These are phyloP conservation scores for Discostella stelligeroides DNA, from an alignment of 108 stramenopile species.

Conservation along the genomic window DNA sequence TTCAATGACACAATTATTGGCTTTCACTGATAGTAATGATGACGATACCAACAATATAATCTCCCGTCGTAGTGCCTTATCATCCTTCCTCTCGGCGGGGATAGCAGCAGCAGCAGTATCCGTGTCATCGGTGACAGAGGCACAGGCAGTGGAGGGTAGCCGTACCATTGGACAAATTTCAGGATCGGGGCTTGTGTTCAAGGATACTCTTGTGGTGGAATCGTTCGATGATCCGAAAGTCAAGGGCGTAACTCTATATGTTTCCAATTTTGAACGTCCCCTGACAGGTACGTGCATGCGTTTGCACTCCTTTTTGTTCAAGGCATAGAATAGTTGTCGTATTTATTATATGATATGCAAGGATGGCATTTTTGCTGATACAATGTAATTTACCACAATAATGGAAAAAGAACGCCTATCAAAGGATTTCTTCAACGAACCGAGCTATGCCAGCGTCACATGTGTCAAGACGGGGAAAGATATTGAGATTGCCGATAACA, in stretches of 20 bases:
- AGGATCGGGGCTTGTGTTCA: slow-evolving; percentile 89
- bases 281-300: slow-evolving; percentile 57
- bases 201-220: slow-evolving; percentile 80
- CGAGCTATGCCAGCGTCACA: slow-evolving; percentile 79
- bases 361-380: not conserved
- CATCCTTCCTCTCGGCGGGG: slow-evolving; percentile 23
- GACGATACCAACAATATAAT: not conserved
- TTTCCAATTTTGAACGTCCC: slow-evolving; percentile 91
- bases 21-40: not conserved
- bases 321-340: too few species aligned
- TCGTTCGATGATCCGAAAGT: slow-evolving; percentile 90
- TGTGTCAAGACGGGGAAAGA: slow-evolving; percentile 70
- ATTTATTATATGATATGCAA: not conserved
- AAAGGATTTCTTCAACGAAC: slow-evolving; percentile 87
- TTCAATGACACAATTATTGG: slow-evolving; percentile 1
- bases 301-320: too few species aligned
- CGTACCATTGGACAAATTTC: slow-evolving; percentile 70
- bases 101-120: slow-evolving; percentile 6
- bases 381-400: not conserved
- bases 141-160: slow-evolving; percentile 48
- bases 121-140: slow-evolving; percentile 19
- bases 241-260: slow-evolving; percentile 77
- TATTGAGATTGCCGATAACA: slow-evolving; percentile 74
- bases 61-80: slow-evolving; percentile 33
- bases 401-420: slow-evolving; percentile 58